phyloP scores from a whole-genome alignment of 768 basidiomycete species.

The Tylopilus plumbeoviolaceoides region DNA sequence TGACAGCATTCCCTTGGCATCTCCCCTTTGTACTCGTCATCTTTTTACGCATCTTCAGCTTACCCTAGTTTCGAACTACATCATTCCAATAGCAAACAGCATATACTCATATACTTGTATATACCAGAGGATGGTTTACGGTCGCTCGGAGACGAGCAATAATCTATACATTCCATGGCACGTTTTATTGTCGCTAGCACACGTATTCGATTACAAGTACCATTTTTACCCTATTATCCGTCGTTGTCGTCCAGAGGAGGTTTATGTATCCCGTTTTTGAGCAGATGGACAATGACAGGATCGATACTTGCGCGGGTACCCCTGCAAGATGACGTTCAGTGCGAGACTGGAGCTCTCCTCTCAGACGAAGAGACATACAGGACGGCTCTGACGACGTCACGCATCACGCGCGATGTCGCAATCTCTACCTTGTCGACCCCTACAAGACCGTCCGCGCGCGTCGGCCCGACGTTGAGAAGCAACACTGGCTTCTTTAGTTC shows the following conservation, averaged over 20 bases:
- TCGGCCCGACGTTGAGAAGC: constrained; percentile 84
- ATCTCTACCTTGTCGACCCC: constrained; percentile 81
- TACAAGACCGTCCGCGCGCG: constrained; percentile 68
- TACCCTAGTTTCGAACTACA: constrained; percentile 15
- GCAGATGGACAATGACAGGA: constrained; percentile 45
- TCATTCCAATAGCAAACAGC: constrained; percentile 5
- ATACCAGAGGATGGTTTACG: constrained; percentile 22
- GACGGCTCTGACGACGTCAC: constrained; percentile 54
- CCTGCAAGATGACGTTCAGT: constrained; percentile 30
- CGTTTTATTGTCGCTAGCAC: constrained; percentile 17
- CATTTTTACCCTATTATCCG: background rate
- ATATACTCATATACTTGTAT: constrained; percentile 24
- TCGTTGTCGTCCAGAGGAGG: constrained; percentile 40
- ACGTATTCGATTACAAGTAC: constrained; percentile 4
- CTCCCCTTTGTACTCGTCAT: constrained; percentile 13
- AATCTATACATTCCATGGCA: constrained; percentile 30
- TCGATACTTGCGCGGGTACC: constrained; percentile 43
- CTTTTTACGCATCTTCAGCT: constrained; percentile 10
- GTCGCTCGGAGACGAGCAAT: constrained; percentile 24
- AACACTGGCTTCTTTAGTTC: constrained; percentile 74
- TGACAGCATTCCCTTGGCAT: constrained; percentile 17
- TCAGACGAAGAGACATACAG: constrained; percentile 44
- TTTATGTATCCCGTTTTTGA: constrained; percentile 54
- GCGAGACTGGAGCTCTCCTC: background rate
- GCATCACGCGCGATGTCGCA: constrained; percentile 67